These are phyloP conservation scores for Gossypium stocksii DNA, from an alignment of 345 rosid genomes.

Conservation along the genomic window DNA sequence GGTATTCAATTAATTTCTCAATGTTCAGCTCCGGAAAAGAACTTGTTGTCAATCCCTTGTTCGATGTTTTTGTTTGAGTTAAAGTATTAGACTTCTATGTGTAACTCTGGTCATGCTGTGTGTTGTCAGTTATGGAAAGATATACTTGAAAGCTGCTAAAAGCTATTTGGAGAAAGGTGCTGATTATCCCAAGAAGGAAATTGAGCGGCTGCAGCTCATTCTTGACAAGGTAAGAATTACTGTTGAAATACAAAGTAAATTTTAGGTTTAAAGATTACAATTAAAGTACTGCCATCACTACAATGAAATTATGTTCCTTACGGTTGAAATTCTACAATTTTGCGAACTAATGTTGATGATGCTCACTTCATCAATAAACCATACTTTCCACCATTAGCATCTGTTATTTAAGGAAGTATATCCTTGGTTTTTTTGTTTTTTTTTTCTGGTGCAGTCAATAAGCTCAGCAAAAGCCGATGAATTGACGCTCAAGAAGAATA, in stretches of 20 bases:
- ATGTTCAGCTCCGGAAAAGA: neutral
- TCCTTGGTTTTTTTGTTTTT: neutral
- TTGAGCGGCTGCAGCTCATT: constrained; percentile 68
- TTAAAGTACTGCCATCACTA: neutral
- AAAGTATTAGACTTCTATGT: neutral
- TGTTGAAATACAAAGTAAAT: neutral
- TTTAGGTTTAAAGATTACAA: neutral
- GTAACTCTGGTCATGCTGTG: neutral
- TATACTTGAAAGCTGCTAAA: constrained; percentile 75
- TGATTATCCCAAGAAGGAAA: constrained; percentile 71
- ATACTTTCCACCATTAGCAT: neutral
- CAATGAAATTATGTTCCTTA: neutral
- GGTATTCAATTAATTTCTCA: constrained; percentile 35
- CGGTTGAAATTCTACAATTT: neutral
- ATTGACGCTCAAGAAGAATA: constrained; percentile 72
- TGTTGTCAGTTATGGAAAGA: constrained; percentile 57
- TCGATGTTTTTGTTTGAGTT: neutral
- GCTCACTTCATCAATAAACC: neutral
- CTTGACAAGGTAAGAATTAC: constrained; percentile 59
- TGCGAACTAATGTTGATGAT: neutral
- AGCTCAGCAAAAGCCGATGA: constrained; percentile 86
- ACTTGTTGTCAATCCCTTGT: neutral
- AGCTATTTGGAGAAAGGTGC: constrained; percentile 70
- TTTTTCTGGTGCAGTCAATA: constrained; percentile 55
- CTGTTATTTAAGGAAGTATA: neutral